These are phyloP conservation scores for Sporothrix pseudoabietina DNA, from an alignment of 2,329 filamentous ascomycete species.

Conservation along the genomic window DNA sequence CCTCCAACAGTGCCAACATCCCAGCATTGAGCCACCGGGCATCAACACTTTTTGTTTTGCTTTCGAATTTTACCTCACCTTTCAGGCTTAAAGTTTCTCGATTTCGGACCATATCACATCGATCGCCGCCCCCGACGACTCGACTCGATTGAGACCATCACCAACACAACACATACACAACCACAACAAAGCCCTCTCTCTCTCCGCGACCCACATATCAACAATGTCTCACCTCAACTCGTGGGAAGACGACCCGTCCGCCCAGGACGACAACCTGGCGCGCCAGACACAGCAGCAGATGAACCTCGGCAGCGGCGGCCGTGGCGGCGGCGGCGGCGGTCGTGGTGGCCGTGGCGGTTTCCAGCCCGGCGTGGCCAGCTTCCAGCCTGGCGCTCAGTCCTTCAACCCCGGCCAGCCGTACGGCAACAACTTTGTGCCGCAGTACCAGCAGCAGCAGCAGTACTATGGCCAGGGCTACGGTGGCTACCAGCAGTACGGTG, in stretches of 20 bases:
- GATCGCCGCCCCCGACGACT: not conserved
- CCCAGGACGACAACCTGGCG: constrained; percentile 76
- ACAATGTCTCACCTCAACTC: constrained; percentile 73
- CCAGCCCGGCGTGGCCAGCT: constrained; percentile 67
- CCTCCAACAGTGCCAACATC: not conserved
- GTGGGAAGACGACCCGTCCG: constrained; percentile 86
- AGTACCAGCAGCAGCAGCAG: constrained; percentile 36
- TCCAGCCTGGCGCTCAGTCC: constrained; percentile 69
- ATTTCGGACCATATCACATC: constrained; percentile 9
- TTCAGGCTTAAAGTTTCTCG: constrained; percentile 8
- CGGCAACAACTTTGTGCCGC: constrained; percentile 50
- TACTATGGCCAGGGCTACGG: constrained; percentile 32
- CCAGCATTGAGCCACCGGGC: constrained; percentile 26
- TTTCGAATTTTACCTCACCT: not conserved
- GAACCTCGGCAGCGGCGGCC: constrained; percentile 64
- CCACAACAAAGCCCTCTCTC: not conserved
- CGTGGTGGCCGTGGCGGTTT: constrained; percentile 49
- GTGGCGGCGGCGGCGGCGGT: constrained; percentile 29
- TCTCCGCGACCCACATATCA: not conserved
- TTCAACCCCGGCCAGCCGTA: constrained; percentile 65
- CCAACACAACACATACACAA: not conserved
- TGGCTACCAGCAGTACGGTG: constrained; percentile 47
- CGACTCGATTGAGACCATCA: not conserved
- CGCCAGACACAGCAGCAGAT: constrained; percentile 75
- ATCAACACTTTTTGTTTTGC: constrained; percentile 3